These are phyloP conservation scores for Phytophthora lateralis DNA, from an alignment of 352 stramenopile genomes.

Conservation along the genomic window DNA sequence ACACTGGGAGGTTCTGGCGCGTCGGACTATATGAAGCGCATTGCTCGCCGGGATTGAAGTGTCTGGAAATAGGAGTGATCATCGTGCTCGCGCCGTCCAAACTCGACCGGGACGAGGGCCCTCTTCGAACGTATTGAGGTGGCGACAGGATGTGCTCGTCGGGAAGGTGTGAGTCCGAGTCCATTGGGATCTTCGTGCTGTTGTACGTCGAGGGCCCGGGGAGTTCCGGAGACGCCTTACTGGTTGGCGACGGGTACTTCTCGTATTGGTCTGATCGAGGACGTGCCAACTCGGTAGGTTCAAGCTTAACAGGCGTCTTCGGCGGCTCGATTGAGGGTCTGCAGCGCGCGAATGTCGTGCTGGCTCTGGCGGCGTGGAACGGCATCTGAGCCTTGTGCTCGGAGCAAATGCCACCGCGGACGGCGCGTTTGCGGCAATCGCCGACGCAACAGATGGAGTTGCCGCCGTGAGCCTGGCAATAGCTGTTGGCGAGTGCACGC, in stretches of 20 bases:
- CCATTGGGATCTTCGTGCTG: neutral
- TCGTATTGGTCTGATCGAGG: conserved; percentile 3
- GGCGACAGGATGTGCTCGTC: conserved; percentile 7
- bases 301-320: conserved; percentile 20
- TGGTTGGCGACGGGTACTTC: neutral
- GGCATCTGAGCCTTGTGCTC: conserved; percentile 35
- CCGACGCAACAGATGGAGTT: conserved; percentile 39
- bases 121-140: conserved; percentile 24
- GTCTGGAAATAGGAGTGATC: conserved; percentile 25
- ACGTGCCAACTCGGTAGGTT: conserved; percentile 10
- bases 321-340: conserved; percentile 22
- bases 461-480: conserved; percentile 52
- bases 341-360: conserved; percentile 1
- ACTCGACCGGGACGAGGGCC: conserved; percentile 1
- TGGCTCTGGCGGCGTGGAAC: neutral
- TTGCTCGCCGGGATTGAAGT: conserved; percentile 20
- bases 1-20: conserved; percentile 17
- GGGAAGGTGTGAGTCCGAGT: neutral
- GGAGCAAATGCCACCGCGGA: conserved; percentile 42
- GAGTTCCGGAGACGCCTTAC: conserved; percentile 11
- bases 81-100: conserved; percentile 20
- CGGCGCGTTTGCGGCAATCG: conserved; percentile 43
- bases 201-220: conserved; percentile 1
- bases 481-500: conserved; percentile 52
- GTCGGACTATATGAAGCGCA: neutral